Percentiles rank a stretch among this genome's conserved stretches.
Evolutionary conservation across 768 basidiomycete species (phyloP).

Genomic region (Mycena maculata): DNA sequence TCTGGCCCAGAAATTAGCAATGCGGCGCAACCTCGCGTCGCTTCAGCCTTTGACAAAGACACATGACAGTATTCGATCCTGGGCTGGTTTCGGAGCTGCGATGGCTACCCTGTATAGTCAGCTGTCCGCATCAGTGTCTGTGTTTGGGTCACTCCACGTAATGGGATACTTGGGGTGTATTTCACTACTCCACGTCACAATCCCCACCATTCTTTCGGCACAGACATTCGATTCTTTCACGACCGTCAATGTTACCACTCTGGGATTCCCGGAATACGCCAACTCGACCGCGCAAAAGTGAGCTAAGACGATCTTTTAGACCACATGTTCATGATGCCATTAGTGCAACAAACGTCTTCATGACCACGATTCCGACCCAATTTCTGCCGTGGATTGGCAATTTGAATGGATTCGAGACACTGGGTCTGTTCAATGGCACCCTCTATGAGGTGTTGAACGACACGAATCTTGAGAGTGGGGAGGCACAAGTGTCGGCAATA

Average conservation of each 20-base stretch:
- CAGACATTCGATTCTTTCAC: not conserved
- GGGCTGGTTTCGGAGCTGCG: slow-evolving; percentile 39
- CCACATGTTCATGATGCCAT: too few relatives aligned
- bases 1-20: slow-evolving; percentile 34
- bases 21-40: not conserved
- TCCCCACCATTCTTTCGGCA: not conserved
- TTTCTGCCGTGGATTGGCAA: slow-evolving; percentile 1
- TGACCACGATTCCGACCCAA: not conserved
- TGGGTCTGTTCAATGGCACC: slow-evolving; percentile 2
- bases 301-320: not conserved
- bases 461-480: not conserved
- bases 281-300: not conserved
- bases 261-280: not conserved
- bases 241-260: not conserved
- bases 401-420: not conserved
- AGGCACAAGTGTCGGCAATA: not conserved
- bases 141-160: not conserved
- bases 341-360: not conserved
- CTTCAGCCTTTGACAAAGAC: slow-evolving; percentile 32
- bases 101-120: slow-evolving; percentile 31
- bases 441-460: not conserved
- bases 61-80: slow-evolving; percentile 35
- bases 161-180: not conserved
- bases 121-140: not conserved
- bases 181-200: not conserved